phyloP scores from a whole-genome alignment of 75 land plant species.

The Azolla pinnata region DNA sequence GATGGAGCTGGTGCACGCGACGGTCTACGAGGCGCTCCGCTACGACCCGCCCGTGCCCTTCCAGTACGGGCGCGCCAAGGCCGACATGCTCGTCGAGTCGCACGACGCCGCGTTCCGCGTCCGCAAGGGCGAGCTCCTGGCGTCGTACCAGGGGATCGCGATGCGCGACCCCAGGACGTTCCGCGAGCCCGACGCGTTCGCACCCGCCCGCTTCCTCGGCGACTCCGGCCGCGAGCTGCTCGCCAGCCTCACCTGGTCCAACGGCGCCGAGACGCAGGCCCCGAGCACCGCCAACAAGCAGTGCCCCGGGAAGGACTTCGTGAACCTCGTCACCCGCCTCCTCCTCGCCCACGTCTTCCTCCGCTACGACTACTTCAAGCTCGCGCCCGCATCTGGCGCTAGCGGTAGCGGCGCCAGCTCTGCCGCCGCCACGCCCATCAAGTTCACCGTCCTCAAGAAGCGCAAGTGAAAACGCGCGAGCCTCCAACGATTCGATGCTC shows the following conservation, averaged over 20 bases:
- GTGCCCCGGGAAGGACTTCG: constrained; percentile 81
- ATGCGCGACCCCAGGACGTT: constrained; percentile 64
- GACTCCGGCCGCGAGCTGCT: constrained; percentile 46
- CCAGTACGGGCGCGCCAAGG: constrained; percentile 58
- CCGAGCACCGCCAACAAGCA: constrained; percentile 63
- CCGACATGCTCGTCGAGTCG: constrained; percentile 48
- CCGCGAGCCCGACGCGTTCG: constrained; percentile 50
- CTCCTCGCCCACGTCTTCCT: constrained; percentile 54
- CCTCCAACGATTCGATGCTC: too few species aligned
- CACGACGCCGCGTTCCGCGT: constrained; percentile 50
- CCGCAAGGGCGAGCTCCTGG: constrained; percentile 63
- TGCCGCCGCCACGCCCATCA: too few species aligned
- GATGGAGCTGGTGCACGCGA: constrained; percentile 51
- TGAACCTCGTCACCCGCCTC: constrained; percentile 39
- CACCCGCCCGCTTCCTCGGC: constrained; percentile 53
- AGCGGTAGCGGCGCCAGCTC: too few species aligned
- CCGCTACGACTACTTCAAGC: constrained; percentile 48
- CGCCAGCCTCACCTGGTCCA: constrained; percentile 66
- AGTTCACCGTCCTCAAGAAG: too few species aligned
- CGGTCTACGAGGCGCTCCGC: constrained; percentile 61
- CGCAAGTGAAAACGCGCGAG: too few species aligned
- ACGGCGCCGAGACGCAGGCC: constrained; percentile 60
- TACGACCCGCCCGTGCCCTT: constrained; percentile 69
- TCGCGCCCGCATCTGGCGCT: too few species aligned
- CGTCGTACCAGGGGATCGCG: constrained; percentile 68